Conservation (phyloP, 257 asterid genomes). For the Primulina huaijiensis region DNA sequence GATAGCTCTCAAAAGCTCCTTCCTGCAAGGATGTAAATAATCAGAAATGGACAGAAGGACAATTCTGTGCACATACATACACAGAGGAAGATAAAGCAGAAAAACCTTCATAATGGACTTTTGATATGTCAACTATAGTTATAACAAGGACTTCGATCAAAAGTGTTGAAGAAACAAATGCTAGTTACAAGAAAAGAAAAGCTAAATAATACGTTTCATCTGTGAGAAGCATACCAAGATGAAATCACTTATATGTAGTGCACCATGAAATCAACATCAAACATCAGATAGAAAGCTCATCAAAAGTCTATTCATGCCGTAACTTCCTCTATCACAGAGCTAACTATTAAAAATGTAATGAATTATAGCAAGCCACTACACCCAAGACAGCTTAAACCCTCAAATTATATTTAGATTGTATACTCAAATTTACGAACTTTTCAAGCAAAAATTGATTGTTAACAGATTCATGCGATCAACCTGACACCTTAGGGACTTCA, state of each 20-base stretch:
- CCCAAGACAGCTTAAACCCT: background rate
- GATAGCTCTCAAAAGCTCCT: slow-evolving; percentile 87
- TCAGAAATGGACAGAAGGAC: slow-evolving; percentile 15
- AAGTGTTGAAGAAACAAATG: background rate
- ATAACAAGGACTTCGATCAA: background rate
- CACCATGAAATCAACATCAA: background rate
- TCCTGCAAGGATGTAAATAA: slow-evolving; percentile 47
- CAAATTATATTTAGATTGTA: background rate
- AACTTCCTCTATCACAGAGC: background rate
- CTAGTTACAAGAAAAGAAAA: background rate
- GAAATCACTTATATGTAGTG: background rate
- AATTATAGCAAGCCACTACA: background rate
- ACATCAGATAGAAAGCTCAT: too few relatives aligned
- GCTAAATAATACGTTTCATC: background rate
- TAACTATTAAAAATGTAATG: background rate
- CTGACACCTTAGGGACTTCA: background rate
- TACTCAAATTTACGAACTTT: background rate
- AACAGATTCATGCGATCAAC: background rate
- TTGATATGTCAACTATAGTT: background rate
- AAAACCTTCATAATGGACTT: background rate
- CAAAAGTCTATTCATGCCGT: too few relatives aligned
- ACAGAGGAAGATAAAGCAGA: background rate
- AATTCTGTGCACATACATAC: background rate
- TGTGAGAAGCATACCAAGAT: background rate
- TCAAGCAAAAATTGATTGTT: background rate